Conservation (phyloP, 1,284 basidiomycete genomes). For the Heterobasidion annosum region DNA sequence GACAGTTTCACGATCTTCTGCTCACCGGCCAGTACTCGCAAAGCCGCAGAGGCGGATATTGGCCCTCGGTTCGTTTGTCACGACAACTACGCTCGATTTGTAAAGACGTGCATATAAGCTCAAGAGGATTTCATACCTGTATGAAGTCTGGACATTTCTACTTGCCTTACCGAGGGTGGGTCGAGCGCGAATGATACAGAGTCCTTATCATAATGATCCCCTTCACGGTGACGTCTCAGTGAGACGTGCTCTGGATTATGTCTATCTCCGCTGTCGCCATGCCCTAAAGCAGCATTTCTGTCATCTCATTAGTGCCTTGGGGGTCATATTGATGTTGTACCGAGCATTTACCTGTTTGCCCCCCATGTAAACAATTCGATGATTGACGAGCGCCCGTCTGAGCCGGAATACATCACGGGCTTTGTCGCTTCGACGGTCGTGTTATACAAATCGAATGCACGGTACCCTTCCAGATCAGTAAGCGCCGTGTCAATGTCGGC, state of each 20-base stretch:
- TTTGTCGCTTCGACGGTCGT: conserved; percentile 73
- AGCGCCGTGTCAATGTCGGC: conserved; percentile 66
- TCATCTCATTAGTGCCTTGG: not conserved
- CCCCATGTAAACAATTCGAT: conserved; percentile 88
- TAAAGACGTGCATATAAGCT: not conserved
- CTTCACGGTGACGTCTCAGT: conserved; percentile 30
- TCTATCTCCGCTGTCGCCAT: conserved; percentile 77
- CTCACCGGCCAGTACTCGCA: conserved; percentile 71
- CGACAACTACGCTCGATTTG: conserved; percentile 32
- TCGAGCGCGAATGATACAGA: conserved; percentile 31
- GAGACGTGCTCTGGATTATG: conserved; percentile 73
- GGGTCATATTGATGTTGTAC: not conserved
- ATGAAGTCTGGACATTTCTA: conserved; percentile 80
- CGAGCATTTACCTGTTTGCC: conserved; percentile 37
- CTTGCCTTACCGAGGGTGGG: conserved; percentile 53
- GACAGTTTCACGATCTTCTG: too few species aligned
- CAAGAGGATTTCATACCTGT: conserved; percentile 33
- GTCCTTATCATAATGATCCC: not conserved
- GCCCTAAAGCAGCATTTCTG: conserved; percentile 79
- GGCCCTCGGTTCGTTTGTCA: conserved; percentile 66
- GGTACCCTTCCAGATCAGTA: conserved; percentile 89
- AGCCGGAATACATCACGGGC: conserved; percentile 31
- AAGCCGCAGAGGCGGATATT: conserved; percentile 85
- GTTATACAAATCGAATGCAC: conserved; percentile 92
- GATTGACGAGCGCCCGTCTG: conserved; percentile 5